Conservation (phyloP, 2,329 filamentous ascomycete genomes). For the Daldinia sp. region DNA sequence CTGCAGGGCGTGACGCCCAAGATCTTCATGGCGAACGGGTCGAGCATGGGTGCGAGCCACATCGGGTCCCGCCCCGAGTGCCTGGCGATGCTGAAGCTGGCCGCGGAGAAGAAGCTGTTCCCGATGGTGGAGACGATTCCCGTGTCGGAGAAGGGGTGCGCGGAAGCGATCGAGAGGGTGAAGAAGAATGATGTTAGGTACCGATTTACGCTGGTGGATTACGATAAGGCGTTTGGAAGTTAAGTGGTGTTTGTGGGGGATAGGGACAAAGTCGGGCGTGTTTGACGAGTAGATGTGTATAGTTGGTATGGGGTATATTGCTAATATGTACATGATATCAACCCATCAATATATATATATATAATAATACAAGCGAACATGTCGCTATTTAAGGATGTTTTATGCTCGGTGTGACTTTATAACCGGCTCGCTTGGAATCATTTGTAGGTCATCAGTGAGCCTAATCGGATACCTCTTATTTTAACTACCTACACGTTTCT, state of each 20-base stretch:
- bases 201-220: constrained; percentile 74
- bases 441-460: too few species aligned
- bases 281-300: neutral
- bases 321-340: too few species aligned
- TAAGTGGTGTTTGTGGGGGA: neutral
- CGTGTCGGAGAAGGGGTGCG: constrained; percentile 72
- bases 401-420: too few species aligned
- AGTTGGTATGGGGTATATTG: neutral
- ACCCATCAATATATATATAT: neutral
- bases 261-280: neutral
- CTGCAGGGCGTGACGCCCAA: constrained; percentile 54
- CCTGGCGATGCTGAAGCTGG: constrained; percentile 65
- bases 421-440: too few species aligned
- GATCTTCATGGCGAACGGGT: constrained; percentile 52
- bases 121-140: constrained; percentile 65
- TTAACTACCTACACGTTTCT: too few species aligned
- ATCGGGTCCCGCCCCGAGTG: constrained; percentile 69
- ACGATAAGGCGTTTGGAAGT: constrained; percentile 70
- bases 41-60: constrained; percentile 58
- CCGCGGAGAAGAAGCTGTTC: constrained; percentile 61
- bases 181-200: constrained; percentile 77
- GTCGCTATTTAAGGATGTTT: neutral
- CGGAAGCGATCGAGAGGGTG: constrained; percentile 73
- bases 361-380: neutral
- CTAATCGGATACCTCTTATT: too few species aligned